Evolutionary conservation across 306 rosid genomes (phyloP), one percentile per base, ranked within the genome.

Genomic region (Parietaria judaica): DNA sequence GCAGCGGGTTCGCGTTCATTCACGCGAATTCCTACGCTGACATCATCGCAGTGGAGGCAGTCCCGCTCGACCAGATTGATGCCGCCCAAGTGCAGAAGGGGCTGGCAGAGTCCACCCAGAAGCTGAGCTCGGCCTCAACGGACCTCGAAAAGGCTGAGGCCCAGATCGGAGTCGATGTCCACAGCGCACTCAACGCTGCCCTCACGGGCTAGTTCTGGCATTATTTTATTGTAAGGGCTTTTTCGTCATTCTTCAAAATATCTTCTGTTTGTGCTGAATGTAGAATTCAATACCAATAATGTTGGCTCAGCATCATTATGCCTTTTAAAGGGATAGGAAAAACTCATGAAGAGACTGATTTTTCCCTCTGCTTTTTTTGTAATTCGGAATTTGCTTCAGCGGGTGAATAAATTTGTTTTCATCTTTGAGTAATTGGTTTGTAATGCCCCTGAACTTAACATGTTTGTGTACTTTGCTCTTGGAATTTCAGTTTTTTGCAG

Each of bases 61-160:
- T 88, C 51, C 95, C 95, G 0, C n/a, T 88, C 5, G 94, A 94
- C 50, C 82, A 12, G 67, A 82, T 94, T 5, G 99, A 94, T 64
- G 66, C 87, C 4, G 61, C 31, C 80, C 78, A 72, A 15, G 99
- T 94, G 66, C 99, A 94, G 70, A 94, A 88, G 78, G 99, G 97
- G 64, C 94, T 94, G 61, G 83, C 89, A 31, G 99, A 94, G 14
- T 94, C 86, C 83, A 88, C 78, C 59, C 99, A 94, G 83, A 88
- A 94, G 86, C 80, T 94, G 65, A 84, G 47, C 86, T 77, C 99
- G 0, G 99, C 99, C 59, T 45, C 95, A 0, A 94, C 95, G 8
- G 97, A 94, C 66, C 73, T 84, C 83, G 99, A 94, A 90, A 94
- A 88, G 73, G 99, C 99, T 7, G 99, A 94, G 72, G 97, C 99